A percentile compares a stretch with the other conserved stretches of the same genome.
Conservation (phyloP, 1,284 basidiomycete species). For the Tranzscheliella williamsii region DNA sequence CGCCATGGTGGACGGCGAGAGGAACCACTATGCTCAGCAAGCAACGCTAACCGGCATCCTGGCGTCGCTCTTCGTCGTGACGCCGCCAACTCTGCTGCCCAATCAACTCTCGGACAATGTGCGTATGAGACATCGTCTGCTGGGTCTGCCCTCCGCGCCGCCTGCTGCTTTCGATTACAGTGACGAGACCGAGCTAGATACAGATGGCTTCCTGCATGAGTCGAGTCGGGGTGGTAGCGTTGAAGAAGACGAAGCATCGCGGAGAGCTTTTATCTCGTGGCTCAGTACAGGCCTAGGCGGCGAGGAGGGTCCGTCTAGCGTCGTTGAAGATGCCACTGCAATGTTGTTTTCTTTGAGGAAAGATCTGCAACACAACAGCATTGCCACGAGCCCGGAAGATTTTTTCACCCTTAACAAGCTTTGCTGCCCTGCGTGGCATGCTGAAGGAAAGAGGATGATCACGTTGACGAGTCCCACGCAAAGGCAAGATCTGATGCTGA, state of each 20-base stretch:
- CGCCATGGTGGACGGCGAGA: background rate
- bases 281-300: too few species aligned
- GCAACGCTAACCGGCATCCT: conserved; percentile 3
- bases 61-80: conserved; percentile 10
- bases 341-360: background rate
- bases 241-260: background rate
- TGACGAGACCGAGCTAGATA: background rate
- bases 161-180: conserved; percentile 6
- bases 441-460: background rate
- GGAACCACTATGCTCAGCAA: background rate
- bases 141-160: conserved; percentile 4
- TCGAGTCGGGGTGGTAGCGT: too few species aligned
- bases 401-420: background rate
- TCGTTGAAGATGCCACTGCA: background rate
- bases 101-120: conserved; percentile 20
- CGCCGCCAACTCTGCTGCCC: conserved; percentile 2
- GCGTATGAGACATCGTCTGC: conserved; percentile 22
- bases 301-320: too few species aligned
- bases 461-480: background rate
- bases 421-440: conserved; percentile 10
- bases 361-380: background rate
- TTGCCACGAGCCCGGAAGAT: background rate
- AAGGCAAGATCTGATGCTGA: background rate
- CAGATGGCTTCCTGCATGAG: too few species aligned
- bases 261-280: conserved; percentile 3